Conservation (phyloP, 352 stramenopile species). For the Peronosclerospora sorghi region DNA sequence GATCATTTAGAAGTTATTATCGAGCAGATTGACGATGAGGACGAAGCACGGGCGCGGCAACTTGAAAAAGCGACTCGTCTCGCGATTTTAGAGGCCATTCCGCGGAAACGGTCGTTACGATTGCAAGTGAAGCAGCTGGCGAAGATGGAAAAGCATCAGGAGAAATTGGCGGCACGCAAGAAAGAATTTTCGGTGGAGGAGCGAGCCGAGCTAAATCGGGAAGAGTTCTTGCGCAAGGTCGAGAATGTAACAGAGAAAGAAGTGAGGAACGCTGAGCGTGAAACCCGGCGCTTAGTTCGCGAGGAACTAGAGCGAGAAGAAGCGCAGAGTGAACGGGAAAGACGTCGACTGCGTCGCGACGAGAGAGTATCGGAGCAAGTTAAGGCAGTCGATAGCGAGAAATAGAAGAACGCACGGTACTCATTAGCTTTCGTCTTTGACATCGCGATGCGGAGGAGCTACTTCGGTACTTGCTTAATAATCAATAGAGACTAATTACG, state of each 20-base stretch:
- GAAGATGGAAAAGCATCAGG: slow-evolving; percentile 60
- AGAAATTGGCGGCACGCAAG: slow-evolving; percentile 35
- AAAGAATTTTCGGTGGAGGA: slow-evolving; percentile 50
- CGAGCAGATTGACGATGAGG: slow-evolving; percentile 68
- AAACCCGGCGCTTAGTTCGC: slow-evolving; percentile 33
- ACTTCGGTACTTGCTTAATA: no score
- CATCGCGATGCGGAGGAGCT: background rate
- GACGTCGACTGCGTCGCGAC: slow-evolving; percentile 39
- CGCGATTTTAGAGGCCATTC: slow-evolving; percentile 76
- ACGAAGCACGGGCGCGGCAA: slow-evolving; percentile 31
- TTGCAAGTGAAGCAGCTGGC: slow-evolving; percentile 82
- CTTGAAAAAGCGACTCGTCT: slow-evolving; percentile 64
- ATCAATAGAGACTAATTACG: no score
- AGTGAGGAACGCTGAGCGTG: slow-evolving; percentile 34
- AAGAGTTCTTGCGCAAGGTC: slow-evolving; percentile 55
- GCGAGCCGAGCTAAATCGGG: slow-evolving; percentile 55
- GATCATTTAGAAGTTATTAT: slow-evolving; percentile 73
- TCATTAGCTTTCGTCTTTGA: no score
- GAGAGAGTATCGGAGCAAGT: slow-evolving; percentile 36
- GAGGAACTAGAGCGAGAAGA: slow-evolving; percentile 52
- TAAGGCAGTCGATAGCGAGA: slow-evolving; percentile 10
- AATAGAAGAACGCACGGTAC: slow-evolving; percentile 35
- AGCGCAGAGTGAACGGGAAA: slow-evolving; percentile 37
- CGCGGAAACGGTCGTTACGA: slow-evolving; percentile 68
- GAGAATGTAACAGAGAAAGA: slow-evolving; percentile 56